Conservation (phyloP, 106 monocot species). For the Alisma plantagoaquatica region DNA sequence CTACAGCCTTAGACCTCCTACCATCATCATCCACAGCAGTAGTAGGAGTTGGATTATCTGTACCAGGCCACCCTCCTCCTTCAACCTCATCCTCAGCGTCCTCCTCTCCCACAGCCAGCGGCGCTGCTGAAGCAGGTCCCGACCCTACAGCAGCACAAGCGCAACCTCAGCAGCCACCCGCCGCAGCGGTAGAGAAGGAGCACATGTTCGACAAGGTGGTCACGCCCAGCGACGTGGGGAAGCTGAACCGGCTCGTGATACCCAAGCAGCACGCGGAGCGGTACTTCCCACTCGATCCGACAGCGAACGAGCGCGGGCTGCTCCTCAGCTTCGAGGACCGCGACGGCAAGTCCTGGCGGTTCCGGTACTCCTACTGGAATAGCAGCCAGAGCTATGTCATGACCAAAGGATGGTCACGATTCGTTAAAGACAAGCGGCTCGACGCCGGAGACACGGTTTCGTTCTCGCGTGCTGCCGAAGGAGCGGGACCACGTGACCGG, state of each 20-base stretch:
- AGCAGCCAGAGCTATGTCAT: no score
- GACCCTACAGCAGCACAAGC: not conserved
- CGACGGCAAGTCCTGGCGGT: constrained; percentile 53
- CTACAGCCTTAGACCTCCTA: no score
- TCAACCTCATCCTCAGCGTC: no score
- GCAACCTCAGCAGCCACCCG: no score
- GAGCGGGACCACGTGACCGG: constrained; percentile 19
- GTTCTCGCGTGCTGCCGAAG: constrained; percentile 52
- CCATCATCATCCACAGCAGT: no score
- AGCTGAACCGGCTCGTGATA: constrained; percentile 86
- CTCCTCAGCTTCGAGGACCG: constrained; percentile 73
- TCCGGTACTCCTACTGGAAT: no score
- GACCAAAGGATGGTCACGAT: constrained; percentile 91
- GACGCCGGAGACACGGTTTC: constrained; percentile 80
- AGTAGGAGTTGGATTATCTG: no score
- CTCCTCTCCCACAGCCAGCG: not conserved
- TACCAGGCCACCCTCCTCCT: no score
- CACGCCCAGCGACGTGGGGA: constrained; percentile 85
- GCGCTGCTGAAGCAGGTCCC: no score
- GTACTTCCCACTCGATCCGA: constrained; percentile 63
- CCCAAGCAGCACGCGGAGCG: no score
- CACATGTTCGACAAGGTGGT: no score
- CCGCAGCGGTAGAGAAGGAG: constrained; percentile 37
- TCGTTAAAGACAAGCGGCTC: constrained; percentile 83
- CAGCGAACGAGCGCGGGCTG: constrained; percentile 48